A percentile compares a stretch with the other conserved stretches of the same genome.
Evolutionary conservation across 2,329 filamentous ascomycete genomes (phyloP).

Genomic region (Biscogniauxia mediterranea): DNA sequence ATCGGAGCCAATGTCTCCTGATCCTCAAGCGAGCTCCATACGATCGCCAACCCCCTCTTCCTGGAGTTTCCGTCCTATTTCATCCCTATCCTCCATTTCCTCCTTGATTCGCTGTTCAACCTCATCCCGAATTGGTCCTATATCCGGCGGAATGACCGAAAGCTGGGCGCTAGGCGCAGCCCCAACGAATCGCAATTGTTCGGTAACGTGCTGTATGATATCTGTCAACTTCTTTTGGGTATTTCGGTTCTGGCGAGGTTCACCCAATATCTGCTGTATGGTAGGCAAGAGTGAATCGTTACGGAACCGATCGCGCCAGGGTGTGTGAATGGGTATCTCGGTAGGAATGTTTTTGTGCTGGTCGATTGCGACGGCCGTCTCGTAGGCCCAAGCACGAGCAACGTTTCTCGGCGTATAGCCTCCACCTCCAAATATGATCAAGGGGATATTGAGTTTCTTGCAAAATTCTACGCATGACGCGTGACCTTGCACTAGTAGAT

Average conservation of each 20-base stretch:
- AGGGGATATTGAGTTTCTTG: slow-evolving; percentile 75
- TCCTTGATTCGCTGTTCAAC: slow-evolving; percentile 68
- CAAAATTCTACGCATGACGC: slow-evolving; percentile 87
- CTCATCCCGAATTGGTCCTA: slow-evolving; percentile 65
- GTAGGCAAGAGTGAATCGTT: slow-evolving; percentile 86
- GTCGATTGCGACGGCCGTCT: slow-evolving; percentile 86
- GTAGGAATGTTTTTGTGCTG: slow-evolving; percentile 68
- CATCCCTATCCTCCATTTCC: slow-evolving; percentile 58
- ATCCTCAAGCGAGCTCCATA: slow-evolving; percentile 47
- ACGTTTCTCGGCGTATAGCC: slow-evolving; percentile 97
- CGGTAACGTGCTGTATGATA: slow-evolving; percentile 74
- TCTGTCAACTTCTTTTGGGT: slow-evolving; percentile 71
- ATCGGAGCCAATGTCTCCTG: too few relatives aligned
- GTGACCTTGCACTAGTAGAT: slow-evolving; percentile 92
- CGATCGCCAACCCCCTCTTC: slow-evolving; percentile 57
- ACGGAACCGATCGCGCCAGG: slow-evolving; percentile 85
- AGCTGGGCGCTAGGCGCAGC: slow-evolving; percentile 86
- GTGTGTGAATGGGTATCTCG: slow-evolving; percentile 74
- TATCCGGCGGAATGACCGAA: slow-evolving; percentile 74
- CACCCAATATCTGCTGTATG: slow-evolving; percentile 67
- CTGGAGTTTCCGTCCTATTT: slow-evolving; percentile 48
- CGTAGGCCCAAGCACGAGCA: slow-evolving; percentile 93
- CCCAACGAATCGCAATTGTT: slow-evolving; percentile 83
- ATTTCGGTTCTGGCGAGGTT: slow-evolving; percentile 75
- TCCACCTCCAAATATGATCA: slow-evolving; percentile 89